These are phyloP conservation scores for Heterobasidion occidentale DNA, from an alignment of 1,284 basidiomycete genomes.

Conservation along the genomic window DNA sequence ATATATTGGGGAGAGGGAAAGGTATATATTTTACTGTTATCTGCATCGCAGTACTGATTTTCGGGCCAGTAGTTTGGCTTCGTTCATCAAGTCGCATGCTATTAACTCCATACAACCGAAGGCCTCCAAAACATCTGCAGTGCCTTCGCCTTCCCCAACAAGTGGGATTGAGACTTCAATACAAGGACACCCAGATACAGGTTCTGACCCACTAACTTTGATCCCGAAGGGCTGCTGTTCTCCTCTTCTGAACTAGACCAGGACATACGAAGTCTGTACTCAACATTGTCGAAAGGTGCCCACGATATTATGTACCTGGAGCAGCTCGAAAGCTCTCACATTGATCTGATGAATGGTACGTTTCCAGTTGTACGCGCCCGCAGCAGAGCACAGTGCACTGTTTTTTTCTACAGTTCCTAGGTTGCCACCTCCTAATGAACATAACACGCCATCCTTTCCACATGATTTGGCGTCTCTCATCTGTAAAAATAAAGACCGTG, in stretches of 20 bases:
- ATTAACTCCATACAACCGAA: no score
- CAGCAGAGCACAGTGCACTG: neutral
- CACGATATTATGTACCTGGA: neutral
- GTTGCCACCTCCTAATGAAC: constrained; percentile 40
- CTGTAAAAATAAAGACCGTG: neutral
- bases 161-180: no score
- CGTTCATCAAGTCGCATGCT: no score
- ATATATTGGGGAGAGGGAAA: no score
- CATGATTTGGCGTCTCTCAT: neutral
- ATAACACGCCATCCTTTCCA: constrained; percentile 10
- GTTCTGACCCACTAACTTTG: no score
- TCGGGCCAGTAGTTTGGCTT: no score
- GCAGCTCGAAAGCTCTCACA: neutral
- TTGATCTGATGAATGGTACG: neutral
- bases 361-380: neutral
- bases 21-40: no score
- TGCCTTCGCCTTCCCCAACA: no score
- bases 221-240: no score
- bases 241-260: neutral
- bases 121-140: no score
- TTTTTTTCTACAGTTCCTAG: constrained; percentile 36
- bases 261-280: neutral
- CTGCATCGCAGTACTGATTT: no score
- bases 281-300: neutral
- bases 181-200: no score